Evolutionary conservation across 805 yeast genomes (phyloP).

Genomic region (Cyberlindnera mrakii): DNA sequence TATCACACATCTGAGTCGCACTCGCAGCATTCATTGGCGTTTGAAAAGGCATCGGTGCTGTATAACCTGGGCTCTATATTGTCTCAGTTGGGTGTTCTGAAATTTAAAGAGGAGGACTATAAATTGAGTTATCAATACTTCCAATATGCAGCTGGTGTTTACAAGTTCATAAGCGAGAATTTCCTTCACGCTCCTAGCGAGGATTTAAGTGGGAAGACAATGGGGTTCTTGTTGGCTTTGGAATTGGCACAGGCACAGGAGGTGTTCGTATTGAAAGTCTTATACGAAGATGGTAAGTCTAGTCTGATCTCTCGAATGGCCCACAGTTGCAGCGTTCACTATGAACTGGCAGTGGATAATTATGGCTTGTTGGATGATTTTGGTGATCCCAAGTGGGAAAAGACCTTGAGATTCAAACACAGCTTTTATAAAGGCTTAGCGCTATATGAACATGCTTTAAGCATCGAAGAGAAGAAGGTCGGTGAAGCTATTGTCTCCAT

Average conservation of each 20-base stretch:
- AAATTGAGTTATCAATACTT: slow-evolving; percentile 56
- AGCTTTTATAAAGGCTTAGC: slow-evolving; percentile 55
- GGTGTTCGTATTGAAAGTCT: slow-evolving; percentile 59
- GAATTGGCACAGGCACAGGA: slow-evolving; percentile 90
- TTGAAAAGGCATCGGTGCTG: slow-evolving; percentile 81
- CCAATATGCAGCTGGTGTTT: slow-evolving; percentile 77
- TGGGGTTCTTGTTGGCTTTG: slow-evolving; percentile 54
- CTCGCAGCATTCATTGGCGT: slow-evolving; percentile 76
- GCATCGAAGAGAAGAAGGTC: slow-evolving; percentile 50
- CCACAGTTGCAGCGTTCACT: slow-evolving; percentile 51
- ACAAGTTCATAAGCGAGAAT: slow-evolving; percentile 64
- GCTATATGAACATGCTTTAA: slow-evolving; percentile 51
- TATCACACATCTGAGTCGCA: slow-evolving; percentile 42
- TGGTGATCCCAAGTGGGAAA: slow-evolving; percentile 47
- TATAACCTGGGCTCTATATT: slow-evolving; percentile 71
- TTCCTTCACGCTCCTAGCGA: slow-evolving; percentile 84
- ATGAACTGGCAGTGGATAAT: slow-evolving; percentile 40
- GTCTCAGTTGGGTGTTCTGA: slow-evolving; percentile 42
- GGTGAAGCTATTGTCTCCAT: slow-evolving; percentile 76
- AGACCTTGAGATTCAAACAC: slow-evolving; percentile 44
- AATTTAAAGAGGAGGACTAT: slow-evolving; percentile 34
- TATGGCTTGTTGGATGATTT: slow-evolving; percentile 27
- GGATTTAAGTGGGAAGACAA: slow-evolving; percentile 67
- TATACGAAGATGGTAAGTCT: slow-evolving; percentile 37
- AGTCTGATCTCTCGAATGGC: slow-evolving; percentile 70